Conservation (phyloP, 2,329 filamentous ascomycete species). For the Aspergillus sp. region DNA sequence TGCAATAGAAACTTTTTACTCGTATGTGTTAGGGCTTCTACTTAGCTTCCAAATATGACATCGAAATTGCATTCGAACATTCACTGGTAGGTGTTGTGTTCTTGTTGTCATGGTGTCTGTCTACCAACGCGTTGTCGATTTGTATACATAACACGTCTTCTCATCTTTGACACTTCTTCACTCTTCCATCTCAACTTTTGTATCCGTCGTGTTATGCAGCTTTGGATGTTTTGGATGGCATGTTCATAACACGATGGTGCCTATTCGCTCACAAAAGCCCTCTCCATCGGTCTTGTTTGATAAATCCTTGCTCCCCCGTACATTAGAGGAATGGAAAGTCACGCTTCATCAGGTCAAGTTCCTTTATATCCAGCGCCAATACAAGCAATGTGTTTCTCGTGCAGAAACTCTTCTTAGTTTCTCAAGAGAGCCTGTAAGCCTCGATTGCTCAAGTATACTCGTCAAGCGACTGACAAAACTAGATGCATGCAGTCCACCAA, state of each 20-base stretch:
- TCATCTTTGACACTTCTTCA: too few species aligned
- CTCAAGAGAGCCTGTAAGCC: conserved; percentile 21
- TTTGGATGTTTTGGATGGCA: too few species aligned
- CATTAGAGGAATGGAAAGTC: conserved; percentile 26
- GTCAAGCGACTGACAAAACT: background rate
- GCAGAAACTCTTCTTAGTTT: conserved; percentile 24
- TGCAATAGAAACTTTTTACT: too few species aligned
- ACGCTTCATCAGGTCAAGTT: conserved; percentile 29
- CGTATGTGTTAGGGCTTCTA: too few species aligned
- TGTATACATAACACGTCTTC: too few species aligned
- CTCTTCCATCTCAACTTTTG: too few species aligned
- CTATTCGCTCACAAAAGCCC: conserved; percentile 12
- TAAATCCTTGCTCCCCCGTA: conserved; percentile 9
- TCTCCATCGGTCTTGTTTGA: conserved; percentile 10
- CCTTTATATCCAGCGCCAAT: conserved; percentile 31
- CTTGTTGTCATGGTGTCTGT: too few species aligned
- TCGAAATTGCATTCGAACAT: too few species aligned
- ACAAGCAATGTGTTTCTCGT: conserved; percentile 34
- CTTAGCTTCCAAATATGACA: too few species aligned
- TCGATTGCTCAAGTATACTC: background rate
- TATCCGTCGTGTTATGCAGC: too few species aligned
- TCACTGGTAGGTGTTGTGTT: too few species aligned
- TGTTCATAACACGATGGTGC: background rate
- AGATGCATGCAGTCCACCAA: conserved; percentile 30
- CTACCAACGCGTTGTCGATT: too few species aligned